phyloP scores from a whole-genome alignment of 2,329 filamentous ascomycete genomes.

The Neopestalotiopsis sp. region DNA sequence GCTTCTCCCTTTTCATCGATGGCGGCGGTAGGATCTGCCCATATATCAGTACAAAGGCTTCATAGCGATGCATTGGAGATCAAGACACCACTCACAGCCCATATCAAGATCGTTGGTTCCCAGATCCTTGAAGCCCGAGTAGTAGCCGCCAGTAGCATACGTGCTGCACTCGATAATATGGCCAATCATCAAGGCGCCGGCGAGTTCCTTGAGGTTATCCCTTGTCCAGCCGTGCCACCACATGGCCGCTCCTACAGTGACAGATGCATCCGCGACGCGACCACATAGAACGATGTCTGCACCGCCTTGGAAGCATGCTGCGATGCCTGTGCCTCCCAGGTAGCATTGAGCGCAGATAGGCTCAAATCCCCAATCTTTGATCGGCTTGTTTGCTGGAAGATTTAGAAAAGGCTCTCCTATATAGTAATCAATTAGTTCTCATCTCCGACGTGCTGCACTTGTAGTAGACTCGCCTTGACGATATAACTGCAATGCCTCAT shows the following conservation, averaged over 20 bases:
- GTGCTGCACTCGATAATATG: conserved; percentile 49
- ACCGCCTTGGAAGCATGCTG: conserved; percentile 36
- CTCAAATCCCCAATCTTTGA: conserved; percentile 29
- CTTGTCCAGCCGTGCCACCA: conserved; percentile 51
- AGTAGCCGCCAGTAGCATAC: conserved; percentile 50
- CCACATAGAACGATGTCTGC: conserved; percentile 46
- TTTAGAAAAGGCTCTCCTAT: conserved; percentile 24
- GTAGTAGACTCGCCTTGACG: conserved; percentile 25
- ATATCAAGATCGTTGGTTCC: conserved; percentile 32
- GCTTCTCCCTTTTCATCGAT: conserved; percentile 10
- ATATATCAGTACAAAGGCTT: background rate
- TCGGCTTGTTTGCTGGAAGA: conserved; percentile 29
- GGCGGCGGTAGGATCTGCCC: conserved; percentile 14
- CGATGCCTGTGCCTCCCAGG: conserved; percentile 46
- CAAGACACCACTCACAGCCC: conserved; percentile 31
- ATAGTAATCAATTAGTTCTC: background rate
- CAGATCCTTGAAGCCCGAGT: conserved; percentile 44
- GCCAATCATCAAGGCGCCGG: conserved; percentile 45
- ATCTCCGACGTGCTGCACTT: background rate
- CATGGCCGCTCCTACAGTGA: conserved; percentile 47
- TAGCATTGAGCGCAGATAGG: conserved; percentile 39
- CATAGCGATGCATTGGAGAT: background rate
- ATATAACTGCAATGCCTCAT: conserved; percentile 28
- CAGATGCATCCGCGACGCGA: conserved; percentile 44
- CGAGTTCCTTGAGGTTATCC: conserved; percentile 45